These are phyloP conservation scores for Penicillium nordicum DNA, from an alignment of 2,329 filamentous ascomycete genomes.

Conservation along the genomic window DNA sequence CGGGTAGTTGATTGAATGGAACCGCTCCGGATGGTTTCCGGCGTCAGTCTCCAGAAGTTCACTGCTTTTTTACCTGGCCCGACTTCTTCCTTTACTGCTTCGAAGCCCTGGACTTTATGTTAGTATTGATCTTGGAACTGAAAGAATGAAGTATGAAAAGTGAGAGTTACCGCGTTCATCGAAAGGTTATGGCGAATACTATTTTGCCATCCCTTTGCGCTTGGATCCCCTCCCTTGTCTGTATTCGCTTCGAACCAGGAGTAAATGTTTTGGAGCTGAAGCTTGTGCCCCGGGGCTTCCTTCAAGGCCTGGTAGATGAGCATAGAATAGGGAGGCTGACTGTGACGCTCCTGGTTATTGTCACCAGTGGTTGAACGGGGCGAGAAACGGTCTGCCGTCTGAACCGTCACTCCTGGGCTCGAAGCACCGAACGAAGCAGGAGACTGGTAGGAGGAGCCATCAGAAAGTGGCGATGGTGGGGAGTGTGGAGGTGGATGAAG, in stretches of 20 bases:
- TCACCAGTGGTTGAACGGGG: slow-evolving; percentile 18
- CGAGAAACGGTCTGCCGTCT: slow-evolving; percentile 21
- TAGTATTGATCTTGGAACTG: background rate
- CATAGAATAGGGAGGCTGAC: slow-evolving; percentile 71
- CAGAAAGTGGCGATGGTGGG: slow-evolving; percentile 22
- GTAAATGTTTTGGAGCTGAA: slow-evolving; percentile 85
- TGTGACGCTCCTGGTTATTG: slow-evolving; percentile 28
- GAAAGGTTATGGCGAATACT: slow-evolving; percentile 93
- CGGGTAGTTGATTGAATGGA: slow-evolving; percentile 78
- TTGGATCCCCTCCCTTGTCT: slow-evolving; percentile 62
- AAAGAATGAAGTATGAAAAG: background rate
- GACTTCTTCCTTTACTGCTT: slow-evolving; percentile 55
- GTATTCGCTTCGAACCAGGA: slow-evolving; percentile 84
- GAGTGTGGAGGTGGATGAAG: slow-evolving; percentile 7
- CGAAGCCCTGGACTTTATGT: slow-evolving; percentile 33
- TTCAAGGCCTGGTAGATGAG: slow-evolving; percentile 75
- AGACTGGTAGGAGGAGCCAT: slow-evolving; percentile 22
- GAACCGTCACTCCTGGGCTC: slow-evolving; percentile 3
- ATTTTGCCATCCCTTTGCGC: slow-evolving; percentile 81
- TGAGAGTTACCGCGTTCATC: slow-evolving; percentile 74
- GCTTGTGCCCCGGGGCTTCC: slow-evolving; percentile 61
- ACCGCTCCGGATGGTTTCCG: slow-evolving; percentile 65
- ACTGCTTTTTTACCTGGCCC: slow-evolving; percentile 52
- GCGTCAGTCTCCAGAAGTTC: slow-evolving; percentile 75
- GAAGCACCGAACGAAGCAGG: slow-evolving; percentile 11